Conservation (phyloP, 1,284 basidiomycete species). For the Acaromyces ingoldii region DNA sequence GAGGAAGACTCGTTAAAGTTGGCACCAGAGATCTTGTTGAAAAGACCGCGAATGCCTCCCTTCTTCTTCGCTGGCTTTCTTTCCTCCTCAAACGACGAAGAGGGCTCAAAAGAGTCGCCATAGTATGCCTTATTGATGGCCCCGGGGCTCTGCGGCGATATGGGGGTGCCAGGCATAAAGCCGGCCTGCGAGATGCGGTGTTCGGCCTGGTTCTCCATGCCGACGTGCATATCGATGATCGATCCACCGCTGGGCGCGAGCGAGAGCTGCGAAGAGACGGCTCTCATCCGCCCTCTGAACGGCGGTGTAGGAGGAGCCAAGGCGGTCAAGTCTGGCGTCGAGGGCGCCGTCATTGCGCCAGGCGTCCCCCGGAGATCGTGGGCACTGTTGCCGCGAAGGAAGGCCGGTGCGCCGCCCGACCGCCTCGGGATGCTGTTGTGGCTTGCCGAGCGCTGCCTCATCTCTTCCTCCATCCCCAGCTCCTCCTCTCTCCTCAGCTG, state of each 20-base stretch:
- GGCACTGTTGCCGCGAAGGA: constrained; percentile 7
- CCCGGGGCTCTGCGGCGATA: constrained; percentile 21
- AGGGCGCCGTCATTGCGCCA: constrained; percentile 15
- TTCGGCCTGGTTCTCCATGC: constrained; percentile 33
- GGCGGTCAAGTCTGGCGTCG: constrained; percentile 11
- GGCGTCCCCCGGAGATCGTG: constrained; percentile 12
- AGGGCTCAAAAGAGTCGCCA: too few relatives aligned
- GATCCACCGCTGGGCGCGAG: constrained; percentile 50
- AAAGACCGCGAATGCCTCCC: constrained; percentile 31
- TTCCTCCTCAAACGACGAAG: too few relatives aligned
- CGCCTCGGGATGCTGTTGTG: constrained; percentile 9
- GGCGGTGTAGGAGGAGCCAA: constrained; percentile 37
- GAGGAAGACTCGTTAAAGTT: constrained; percentile 4
- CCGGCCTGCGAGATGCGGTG: constrained; percentile 36
- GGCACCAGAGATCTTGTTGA: constrained; percentile 32
- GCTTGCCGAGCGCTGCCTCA: too few relatives aligned
- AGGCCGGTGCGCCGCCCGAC: not conserved
- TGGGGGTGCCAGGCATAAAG: constrained; percentile 26
- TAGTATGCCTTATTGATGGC: constrained; percentile 28
- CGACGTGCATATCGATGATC: constrained; percentile 55
- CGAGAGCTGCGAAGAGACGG: constrained; percentile 37
- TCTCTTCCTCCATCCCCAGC: too few relatives aligned
- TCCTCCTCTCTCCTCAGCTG: too few relatives aligned
- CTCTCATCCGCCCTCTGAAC: constrained; percentile 12
- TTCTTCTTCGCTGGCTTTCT: too few relatives aligned